phyloP scores from a whole-genome alignment of 192 early-diverging fungal genomes.

The Podila horticola region DNA sequence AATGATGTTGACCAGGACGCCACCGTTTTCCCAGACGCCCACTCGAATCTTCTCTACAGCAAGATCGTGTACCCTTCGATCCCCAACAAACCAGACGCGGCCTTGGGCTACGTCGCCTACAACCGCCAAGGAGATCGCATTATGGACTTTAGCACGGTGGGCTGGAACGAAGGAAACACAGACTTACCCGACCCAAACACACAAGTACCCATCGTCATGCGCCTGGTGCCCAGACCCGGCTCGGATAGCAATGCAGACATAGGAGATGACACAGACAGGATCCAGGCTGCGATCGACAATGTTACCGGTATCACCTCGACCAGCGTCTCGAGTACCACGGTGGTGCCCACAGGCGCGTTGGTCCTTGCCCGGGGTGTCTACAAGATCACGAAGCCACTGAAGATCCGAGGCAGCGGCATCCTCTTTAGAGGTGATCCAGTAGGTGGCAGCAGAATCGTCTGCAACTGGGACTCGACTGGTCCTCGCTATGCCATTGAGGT shows the following conservation, averaged over 20 bases:
- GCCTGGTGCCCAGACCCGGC: slow-evolving; percentile 12
- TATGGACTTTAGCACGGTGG: slow-evolving; percentile 59
- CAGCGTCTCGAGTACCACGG: not conserved
- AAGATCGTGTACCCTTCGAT: slow-evolving; percentile 18
- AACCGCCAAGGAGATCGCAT: slow-evolving; percentile 54
- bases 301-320: not conserved
- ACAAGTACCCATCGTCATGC: slow-evolving; percentile 24
- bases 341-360: slow-evolving; percentile 44
- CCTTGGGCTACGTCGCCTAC: slow-evolving; percentile 44
- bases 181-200: slow-evolving; percentile 24
- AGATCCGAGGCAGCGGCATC: slow-evolving; percentile 43
- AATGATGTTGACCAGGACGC: slow-evolving; percentile 36
- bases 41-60: slow-evolving; percentile 23
- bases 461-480: slow-evolving; percentile 39
- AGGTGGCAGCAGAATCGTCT: slow-evolving; percentile 54
- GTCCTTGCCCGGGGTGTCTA: slow-evolving; percentile 48
- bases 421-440: slow-evolving; percentile 51
- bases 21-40: slow-evolving; percentile 13
- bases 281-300: slow-evolving; percentile 51
- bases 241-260: slow-evolving; percentile 17
- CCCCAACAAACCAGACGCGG: not conserved
- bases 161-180: slow-evolving; percentile 54
- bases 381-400: slow-evolving; percentile 40
- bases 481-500: slow-evolving; percentile 45
- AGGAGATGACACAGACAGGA: slow-evolving; percentile 53